Percentiles rank a stretch among this genome's conserved stretches.
These are phyloP conservation scores for Populus nigra DNA, from an alignment of 345 rosid genomes.

Conservation along the genomic window DNA sequence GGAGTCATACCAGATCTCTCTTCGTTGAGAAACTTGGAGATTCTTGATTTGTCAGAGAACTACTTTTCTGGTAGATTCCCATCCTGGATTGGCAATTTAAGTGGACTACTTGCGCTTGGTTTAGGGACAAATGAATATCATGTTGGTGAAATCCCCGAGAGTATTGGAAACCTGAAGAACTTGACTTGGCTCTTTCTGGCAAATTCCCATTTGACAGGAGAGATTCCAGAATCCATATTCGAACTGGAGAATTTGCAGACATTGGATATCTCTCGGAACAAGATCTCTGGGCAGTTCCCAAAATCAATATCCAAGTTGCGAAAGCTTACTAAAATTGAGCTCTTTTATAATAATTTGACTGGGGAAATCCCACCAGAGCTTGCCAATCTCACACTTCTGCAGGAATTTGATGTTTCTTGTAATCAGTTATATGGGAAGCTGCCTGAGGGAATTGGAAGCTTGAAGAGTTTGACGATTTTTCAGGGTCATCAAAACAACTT, in stretches of 20 bases:
- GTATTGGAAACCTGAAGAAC: conserved; percentile 62
- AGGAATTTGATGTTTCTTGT: conserved; percentile 60
- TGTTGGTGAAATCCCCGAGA: conserved; percentile 54
- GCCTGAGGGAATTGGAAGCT: conserved; percentile 50
- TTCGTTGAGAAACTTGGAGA: conserved; percentile 36
- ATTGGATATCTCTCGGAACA: conserved; percentile 56
- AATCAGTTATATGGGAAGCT: conserved; percentile 53
- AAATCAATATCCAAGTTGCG: conserved; percentile 46
- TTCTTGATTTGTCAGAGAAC: conserved; percentile 56
- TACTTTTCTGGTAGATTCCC: conserved; percentile 59
- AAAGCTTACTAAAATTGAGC: conserved; percentile 63
- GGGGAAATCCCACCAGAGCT: conserved; percentile 68
- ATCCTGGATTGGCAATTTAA: conserved; percentile 61
- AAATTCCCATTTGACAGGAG: conserved; percentile 39
- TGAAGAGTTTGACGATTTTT: conserved; percentile 57
- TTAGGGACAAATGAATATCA: conserved; percentile 47
- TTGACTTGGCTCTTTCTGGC: conserved; percentile 56
- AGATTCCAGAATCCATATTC: conserved; percentile 64
- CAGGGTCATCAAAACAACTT: conserved; percentile 53
- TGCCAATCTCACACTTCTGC: conserved; percentile 43
- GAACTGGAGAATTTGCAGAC: conserved; percentile 41
- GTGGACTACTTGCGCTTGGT: conserved; percentile 41
- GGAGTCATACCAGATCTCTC: conserved; percentile 72
- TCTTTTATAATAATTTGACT: conserved; percentile 47
- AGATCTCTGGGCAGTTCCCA: conserved; percentile 56